Evolutionary conservation across 768 basidiomycete genomes (phyloP).

Genomic region (Pisolithus microcarpus): DNA sequence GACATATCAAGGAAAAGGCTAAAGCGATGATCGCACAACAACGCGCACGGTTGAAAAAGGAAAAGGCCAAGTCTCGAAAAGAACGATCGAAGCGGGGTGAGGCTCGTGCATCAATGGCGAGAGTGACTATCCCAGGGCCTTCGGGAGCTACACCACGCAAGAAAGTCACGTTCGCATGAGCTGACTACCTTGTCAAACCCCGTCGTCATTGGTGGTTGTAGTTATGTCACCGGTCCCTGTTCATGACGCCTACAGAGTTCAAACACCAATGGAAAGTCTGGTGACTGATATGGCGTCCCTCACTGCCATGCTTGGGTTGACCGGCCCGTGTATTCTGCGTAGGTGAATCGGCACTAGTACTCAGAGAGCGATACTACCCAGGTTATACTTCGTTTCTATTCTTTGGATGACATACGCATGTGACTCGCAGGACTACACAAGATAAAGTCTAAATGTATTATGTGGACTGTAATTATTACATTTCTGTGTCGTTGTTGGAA

Average conservation of each 20-base stretch:
- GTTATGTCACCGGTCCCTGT: neutral
- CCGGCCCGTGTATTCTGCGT: too few species aligned
- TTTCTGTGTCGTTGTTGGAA: too few species aligned
- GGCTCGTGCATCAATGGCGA: conserved; percentile 8
- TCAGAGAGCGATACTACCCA: too few species aligned
- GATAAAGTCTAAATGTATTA: too few species aligned
- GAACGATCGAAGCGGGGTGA: conserved; percentile 9
- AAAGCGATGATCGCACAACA: conserved; percentile 33
- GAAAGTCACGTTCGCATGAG: conserved; percentile 28
- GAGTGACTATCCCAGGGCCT: conserved; percentile 5
- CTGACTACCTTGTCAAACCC: conserved; percentile 11
- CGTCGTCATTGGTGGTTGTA: conserved; percentile 9
- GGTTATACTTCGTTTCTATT: too few species aligned
- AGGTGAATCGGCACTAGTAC: too few species aligned
- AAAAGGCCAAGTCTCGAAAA: conserved; percentile 31
- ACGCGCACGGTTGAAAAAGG: conserved; percentile 32
- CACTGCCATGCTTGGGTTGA: too few species aligned
- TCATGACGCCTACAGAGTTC: neutral
- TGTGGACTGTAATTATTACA: too few species aligned
- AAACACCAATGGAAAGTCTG: too few species aligned
- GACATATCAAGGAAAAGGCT: conserved; percentile 33
- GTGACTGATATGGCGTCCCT: too few species aligned
- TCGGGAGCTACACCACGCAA: conserved; percentile 20
- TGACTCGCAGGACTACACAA: too few species aligned
- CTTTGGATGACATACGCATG: too few species aligned